A percentile compares a stretch with the other conserved stretches of the same genome.
Evolutionary conservation across 2,329 filamentous ascomycete genomes (phyloP).

Genomic region (Lojkania enalia): DNA sequence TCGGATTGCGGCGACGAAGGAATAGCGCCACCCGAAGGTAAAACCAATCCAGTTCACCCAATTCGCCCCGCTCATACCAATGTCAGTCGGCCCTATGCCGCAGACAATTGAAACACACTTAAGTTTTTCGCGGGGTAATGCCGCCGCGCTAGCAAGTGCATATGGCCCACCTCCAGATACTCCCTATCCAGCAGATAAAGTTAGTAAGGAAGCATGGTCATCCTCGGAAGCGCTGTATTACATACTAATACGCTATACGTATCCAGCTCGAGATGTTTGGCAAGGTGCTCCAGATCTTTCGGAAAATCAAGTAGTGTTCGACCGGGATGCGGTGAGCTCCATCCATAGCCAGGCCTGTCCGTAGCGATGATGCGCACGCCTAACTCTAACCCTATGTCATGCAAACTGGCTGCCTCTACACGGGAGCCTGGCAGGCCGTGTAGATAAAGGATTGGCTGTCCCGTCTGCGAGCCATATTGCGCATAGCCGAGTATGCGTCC

Average conservation of each 20-base stretch:
- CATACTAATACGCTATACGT: slow-evolving; percentile 31
- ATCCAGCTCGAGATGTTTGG: slow-evolving; percentile 22
- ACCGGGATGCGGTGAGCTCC: slow-evolving; percentile 25
- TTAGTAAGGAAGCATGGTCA: slow-evolving; percentile 8
- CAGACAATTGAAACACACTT: slow-evolving; percentile 31
- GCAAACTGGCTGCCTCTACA: slow-evolving; percentile 28
- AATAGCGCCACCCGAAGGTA: slow-evolving; percentile 33
- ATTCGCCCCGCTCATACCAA: slow-evolving; percentile 37
- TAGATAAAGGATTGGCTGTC: slow-evolving; percentile 30
- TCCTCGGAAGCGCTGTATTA: not conserved
- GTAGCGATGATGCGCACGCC: slow-evolving; percentile 29
- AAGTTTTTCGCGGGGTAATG: slow-evolving; percentile 24
- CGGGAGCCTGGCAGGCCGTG: slow-evolving; percentile 39
- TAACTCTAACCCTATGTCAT: slow-evolving; percentile 25
- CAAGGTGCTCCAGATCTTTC: slow-evolving; percentile 19
- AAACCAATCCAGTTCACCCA: slow-evolving; percentile 32
- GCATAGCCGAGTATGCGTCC: slow-evolving; percentile 44
- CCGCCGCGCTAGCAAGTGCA: slow-evolving; percentile 33
- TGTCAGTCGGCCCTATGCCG: slow-evolving; percentile 41
- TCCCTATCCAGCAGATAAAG: slow-evolving; percentile 20
- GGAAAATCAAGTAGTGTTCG: slow-evolving; percentile 27
- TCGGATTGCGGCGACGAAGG: too few species aligned
- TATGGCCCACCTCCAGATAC: slow-evolving; percentile 40
- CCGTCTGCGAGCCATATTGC: slow-evolving; percentile 33
- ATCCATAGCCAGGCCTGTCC: slow-evolving; percentile 35